A percentile compares a stretch with the other conserved stretches of the same genome.
phyloP scores from a whole-genome alignment of 2,329 filamentous ascomycete genomes.

The Cladosporium colombiae region DNA sequence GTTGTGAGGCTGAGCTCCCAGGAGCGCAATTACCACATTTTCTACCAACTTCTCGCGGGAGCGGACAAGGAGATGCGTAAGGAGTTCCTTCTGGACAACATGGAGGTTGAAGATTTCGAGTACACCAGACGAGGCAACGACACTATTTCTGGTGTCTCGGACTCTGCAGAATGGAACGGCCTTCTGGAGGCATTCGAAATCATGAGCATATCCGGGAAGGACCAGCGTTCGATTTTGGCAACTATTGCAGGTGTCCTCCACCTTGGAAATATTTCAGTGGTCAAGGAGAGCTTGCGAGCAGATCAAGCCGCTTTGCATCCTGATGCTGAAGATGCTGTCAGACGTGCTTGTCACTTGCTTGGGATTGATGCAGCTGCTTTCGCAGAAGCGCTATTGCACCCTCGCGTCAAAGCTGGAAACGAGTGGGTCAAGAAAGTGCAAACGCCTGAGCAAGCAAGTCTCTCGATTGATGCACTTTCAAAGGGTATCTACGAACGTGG shows the following conservation, averaged over 20 bases:
- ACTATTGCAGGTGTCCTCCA: slow-evolving; percentile 92
- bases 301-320: slow-evolving; percentile 84
- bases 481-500: slow-evolving; percentile 98
- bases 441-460: slow-evolving; percentile 91
- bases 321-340: slow-evolving; percentile 72
- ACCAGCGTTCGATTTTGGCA: slow-evolving; percentile 78
- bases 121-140: slow-evolving; percentile 93
- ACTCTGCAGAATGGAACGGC: slow-evolving; percentile 83
- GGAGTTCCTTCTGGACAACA: slow-evolving; percentile 71
- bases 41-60: slow-evolving; percentile 91
- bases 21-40: slow-evolving; percentile 95
- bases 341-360: slow-evolving; percentile 78
- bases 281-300: slow-evolving; percentile 85
- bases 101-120: slow-evolving; percentile 81
- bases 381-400: slow-evolving; percentile 86
- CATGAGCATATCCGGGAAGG: slow-evolving; percentile 87
- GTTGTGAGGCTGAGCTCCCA: slow-evolving; percentile 85
- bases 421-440: slow-evolving; percentile 99
- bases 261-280: slow-evolving; percentile 84
- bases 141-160: slow-evolving; percentile 85
- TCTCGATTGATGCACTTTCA: slow-evolving; percentile 84
- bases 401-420: slow-evolving; percentile 88
- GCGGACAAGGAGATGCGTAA: slow-evolving; percentile 72
- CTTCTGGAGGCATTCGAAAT: slow-evolving; percentile 90
- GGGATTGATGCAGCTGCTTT: slow-evolving; percentile 86